Conservation (phyloP, 352 stramenopile genomes). For the Globisporangium solare region DNA sequence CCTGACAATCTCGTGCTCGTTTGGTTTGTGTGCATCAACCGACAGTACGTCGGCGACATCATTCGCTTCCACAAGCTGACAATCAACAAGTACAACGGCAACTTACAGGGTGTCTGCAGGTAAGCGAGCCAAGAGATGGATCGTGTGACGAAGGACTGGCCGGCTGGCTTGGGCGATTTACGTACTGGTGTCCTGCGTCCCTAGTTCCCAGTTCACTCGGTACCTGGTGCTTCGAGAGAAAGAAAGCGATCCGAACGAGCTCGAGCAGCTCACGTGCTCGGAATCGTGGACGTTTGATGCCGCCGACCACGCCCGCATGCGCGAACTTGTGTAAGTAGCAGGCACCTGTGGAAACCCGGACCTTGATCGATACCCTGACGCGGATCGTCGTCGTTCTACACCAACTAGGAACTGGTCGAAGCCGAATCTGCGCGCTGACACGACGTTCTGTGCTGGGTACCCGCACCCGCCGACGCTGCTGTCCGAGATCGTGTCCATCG, state of each 20-base stretch:
- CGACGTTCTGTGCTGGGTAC: constrained; percentile 46
- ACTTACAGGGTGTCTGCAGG: constrained; percentile 49
- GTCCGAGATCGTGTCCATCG: constrained; percentile 31
- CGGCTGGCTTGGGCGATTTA: background rate
- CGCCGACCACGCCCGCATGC: constrained; percentile 40
- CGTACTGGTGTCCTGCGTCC: constrained; percentile 1
- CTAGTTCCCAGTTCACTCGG: constrained; percentile 24
- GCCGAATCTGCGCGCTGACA: constrained; percentile 32
- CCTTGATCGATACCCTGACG: no score
- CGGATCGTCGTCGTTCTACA: no score
- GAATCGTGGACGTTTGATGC: constrained; percentile 59
- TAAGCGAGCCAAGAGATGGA: constrained; percentile 15
- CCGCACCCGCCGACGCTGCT: constrained; percentile 34
- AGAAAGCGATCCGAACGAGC: constrained; percentile 9
- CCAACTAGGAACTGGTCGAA: constrained; percentile 40
- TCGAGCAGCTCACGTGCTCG: constrained; percentile 47
- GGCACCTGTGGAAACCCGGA: background rate
- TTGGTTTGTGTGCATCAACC: constrained; percentile 1
- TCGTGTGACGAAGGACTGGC: background rate
- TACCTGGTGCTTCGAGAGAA: constrained; percentile 52
- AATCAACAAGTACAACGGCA: constrained; percentile 60
- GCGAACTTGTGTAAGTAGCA: constrained; percentile 31
- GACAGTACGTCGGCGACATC: constrained; percentile 64
- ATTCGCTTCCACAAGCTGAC: constrained; percentile 74
- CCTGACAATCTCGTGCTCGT: background rate